Evolutionary conservation across 805 yeast genomes (phyloP).

Genomic region (Lipomyces mesembrius): DNA sequence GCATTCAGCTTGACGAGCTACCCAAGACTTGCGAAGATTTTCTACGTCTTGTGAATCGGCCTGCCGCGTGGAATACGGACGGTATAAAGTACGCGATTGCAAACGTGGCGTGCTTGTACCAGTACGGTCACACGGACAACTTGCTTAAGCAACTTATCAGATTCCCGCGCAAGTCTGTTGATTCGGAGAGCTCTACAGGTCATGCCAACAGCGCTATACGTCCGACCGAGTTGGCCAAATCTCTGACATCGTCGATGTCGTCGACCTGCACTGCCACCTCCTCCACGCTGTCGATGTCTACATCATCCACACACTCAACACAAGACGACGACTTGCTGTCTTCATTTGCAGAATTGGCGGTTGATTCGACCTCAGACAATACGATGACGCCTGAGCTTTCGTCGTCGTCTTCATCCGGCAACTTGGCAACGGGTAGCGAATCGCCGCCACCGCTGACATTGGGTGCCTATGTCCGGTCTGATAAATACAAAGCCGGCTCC

Average conservation of each 20-base stretch:
- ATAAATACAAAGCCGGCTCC: slow-evolving; percentile 13
- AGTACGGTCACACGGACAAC: slow-evolving; percentile 19
- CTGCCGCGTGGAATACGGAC: slow-evolving; percentile 29
- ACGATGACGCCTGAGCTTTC: neutral
- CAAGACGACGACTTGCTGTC: slow-evolving; percentile 8
- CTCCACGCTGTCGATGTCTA: neutral
- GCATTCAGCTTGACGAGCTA: slow-evolving; percentile 14
- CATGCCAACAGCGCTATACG: neutral
- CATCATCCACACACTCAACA: neutral
- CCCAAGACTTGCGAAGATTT: slow-evolving; percentile 2
- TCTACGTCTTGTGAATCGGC: slow-evolving; percentile 25
- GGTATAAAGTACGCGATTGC: slow-evolving; percentile 32
- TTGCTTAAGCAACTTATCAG: slow-evolving; percentile 14
- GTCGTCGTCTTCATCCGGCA: neutral
- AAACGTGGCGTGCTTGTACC: slow-evolving; percentile 28
- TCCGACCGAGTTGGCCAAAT: neutral
- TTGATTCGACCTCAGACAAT: neutral
- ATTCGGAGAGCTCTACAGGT: neutral
- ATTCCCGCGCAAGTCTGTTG: slow-evolving; percentile 1
- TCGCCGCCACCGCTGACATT: neutral
- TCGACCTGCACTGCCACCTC: slow-evolving; percentile 1
- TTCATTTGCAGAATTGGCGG: slow-evolving; percentile 9
- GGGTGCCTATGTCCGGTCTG: slow-evolving; percentile 13
- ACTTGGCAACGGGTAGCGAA: neutral
- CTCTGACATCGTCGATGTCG: slow-evolving; percentile 2